A percentile compares a stretch with the other conserved stretches of the same genome.
phyloP scores from a whole-genome alignment of 495 filamentous ascomycete genomes.

The Coniosporium apollinis region DNA sequence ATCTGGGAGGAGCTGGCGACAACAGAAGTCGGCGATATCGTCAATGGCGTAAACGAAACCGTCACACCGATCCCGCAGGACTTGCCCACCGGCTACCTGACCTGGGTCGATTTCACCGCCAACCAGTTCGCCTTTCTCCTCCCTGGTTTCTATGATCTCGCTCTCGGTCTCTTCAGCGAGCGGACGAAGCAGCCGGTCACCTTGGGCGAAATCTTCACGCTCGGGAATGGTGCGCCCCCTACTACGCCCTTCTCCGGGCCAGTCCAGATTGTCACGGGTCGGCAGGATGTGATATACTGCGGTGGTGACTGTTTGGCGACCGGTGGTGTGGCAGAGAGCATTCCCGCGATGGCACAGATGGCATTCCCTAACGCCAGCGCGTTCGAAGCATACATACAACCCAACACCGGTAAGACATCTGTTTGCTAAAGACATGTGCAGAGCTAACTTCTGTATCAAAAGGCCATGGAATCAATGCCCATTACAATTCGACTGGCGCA shows the following conservation, averaged over 20 bases:
- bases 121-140: slow-evolving; percentile 31
- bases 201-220: slow-evolving; percentile 15
- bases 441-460: no score
- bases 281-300: slow-evolving; percentile 8
- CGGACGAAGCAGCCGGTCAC: slow-evolving; percentile 23
- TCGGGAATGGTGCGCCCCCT: slow-evolving; percentile 8
- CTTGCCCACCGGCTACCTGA: slow-evolving; percentile 31
- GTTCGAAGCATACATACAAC: slow-evolving; percentile 8
- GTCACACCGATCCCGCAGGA: slow-evolving; percentile 9
- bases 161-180: slow-evolving; percentile 25
- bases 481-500: not conserved
- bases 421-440: no score
- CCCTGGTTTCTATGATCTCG: slow-evolving; percentile 30
- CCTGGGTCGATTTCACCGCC: slow-evolving; percentile 21
- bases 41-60: slow-evolving; percentile 9
- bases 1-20: slow-evolving; percentile 2
- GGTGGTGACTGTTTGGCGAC: slow-evolving; percentile 17
- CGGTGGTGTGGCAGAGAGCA: slow-evolving; percentile 2
- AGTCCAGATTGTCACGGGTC: slow-evolving; percentile 13
- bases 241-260: slow-evolving; percentile 12
- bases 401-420: slow-evolving; percentile 1
- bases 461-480: slow-evolving; percentile 1
- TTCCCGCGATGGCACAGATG: slow-evolving; percentile 4
- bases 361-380: slow-evolving; percentile 10
- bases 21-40: slow-evolving; percentile 14